Evolutionary conservation across 331 rosid species (phyloP).

Genomic region (Pyrus hybrid): DNA sequence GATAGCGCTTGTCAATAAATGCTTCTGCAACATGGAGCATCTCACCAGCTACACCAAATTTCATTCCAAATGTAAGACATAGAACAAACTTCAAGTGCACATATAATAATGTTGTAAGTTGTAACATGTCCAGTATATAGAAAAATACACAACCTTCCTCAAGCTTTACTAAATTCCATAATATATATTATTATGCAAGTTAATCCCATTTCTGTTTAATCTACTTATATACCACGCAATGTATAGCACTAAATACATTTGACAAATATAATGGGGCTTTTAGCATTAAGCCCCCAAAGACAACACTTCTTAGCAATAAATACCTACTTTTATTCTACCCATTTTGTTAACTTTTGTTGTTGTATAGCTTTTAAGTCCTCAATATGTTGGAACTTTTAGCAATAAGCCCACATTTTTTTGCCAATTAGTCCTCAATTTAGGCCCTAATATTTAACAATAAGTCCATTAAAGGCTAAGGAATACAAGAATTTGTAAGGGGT

Average conservation of each 20-base stretch:
- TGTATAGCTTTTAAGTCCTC: not conserved
- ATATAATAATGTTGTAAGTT: not conserved
- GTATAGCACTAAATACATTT: not conserved
- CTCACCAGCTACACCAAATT: constrained; percentile 75
- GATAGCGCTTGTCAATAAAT: constrained; percentile 77
- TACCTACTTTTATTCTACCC: not conserved
- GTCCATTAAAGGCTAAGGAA: not conserved
- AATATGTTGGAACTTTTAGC: not conserved
- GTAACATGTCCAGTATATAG: not conserved
- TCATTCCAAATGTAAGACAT: not conserved
- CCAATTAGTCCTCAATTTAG: not conserved
- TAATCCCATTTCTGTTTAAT: not conserved
- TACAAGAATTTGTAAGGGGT: not conserved
- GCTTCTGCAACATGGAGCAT: constrained; percentile 98
- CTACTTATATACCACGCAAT: not conserved
- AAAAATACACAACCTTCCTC: not conserved
- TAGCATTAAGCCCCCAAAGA: not conserved
- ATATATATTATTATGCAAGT: not conserved
- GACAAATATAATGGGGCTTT: not conserved
- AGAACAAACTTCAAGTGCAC: not conserved
- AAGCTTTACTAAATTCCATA: not conserved
- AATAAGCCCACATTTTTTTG: not conserved
- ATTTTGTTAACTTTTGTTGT: not conserved
- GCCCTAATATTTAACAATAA: not conserved
- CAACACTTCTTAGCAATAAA: not conserved